Conservation (phyloP, 2,329 filamentous ascomycete genomes). For the Verticillium albo-atrum region DNA sequence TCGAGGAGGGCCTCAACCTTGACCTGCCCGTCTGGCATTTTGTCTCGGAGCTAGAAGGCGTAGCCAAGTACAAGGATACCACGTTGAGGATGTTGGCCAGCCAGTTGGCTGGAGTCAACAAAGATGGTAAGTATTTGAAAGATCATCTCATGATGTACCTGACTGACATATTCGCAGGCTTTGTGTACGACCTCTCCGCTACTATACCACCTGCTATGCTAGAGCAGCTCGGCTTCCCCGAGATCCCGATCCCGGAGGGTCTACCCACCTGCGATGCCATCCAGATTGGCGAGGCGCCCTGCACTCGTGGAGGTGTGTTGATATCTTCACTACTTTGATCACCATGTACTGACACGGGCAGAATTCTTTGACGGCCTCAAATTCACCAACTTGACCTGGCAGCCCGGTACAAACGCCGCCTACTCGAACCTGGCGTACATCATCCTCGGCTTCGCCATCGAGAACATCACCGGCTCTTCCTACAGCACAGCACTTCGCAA, state of each 20-base stretch:
- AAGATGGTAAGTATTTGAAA: conserved; percentile 8
- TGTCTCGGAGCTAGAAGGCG: conserved; percentile 16
- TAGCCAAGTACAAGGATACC: conserved; percentile 20
- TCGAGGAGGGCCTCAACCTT: conserved; percentile 17
- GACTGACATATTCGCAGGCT: conserved; percentile 5
- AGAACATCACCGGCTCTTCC: conserved; percentile 13
- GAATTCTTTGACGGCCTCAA: conserved; percentile 14
- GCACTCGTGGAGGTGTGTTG: conserved; percentile 2
- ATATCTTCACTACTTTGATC: neutral
- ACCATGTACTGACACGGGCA: neutral
- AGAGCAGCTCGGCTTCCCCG: conserved; percentile 7
- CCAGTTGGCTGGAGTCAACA: conserved; percentile 11
- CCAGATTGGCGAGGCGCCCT: conserved; percentile 2
- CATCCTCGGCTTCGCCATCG: conserved; percentile 15
- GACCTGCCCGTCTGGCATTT: conserved; percentile 3
- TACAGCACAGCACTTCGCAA: conserved; percentile 24
- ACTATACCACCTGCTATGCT: conserved; percentile 1
- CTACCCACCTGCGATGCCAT: conserved; percentile 11
- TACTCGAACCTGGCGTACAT: conserved; percentile 18
- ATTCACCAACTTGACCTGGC: conserved; percentile 11
- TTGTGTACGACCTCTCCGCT: conserved; percentile 8
- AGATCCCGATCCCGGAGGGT: conserved; percentile 3
- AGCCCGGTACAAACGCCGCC: conserved; percentile 11
- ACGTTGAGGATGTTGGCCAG: conserved; percentile 13
- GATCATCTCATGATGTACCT: neutral